Evolutionary conservation across 306 rosid species (phyloP).

Genomic region (Vachellia pachyceras): DNA sequence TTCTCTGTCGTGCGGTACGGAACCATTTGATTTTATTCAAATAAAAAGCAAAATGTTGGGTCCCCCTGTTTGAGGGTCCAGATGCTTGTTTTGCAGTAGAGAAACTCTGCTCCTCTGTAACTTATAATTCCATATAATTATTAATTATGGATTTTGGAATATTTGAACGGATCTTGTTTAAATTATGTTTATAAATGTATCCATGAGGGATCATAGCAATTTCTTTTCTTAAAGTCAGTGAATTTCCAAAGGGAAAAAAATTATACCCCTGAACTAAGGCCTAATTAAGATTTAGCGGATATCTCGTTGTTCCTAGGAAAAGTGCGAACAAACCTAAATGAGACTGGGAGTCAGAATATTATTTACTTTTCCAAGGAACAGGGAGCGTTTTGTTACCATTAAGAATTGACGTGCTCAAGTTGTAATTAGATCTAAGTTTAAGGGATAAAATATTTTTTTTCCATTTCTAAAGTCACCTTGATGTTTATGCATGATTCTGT

Average conservation of each 20-base stretch:
- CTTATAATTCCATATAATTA: not conserved
- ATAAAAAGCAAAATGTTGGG: not conserved
- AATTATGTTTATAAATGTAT: constrained; percentile 1
- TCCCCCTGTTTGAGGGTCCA: not conserved
- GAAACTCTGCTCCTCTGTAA: not conserved
- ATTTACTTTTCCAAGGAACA: not conserved
- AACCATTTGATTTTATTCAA: not conserved
- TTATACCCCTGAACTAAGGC: not conserved
- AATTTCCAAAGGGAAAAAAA: not conserved
- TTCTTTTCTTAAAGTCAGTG: not conserved
- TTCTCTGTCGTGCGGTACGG: not conserved
- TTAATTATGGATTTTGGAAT: not conserved
- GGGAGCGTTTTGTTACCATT: not conserved
- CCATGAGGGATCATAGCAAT: not conserved
- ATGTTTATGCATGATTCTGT: not conserved
- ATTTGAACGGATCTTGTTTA: not conserved
- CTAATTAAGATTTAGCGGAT: not conserved
- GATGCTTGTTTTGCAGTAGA: not conserved
- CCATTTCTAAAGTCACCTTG: not conserved
- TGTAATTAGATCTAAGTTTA: not conserved
- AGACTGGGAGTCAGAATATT: not conserved
- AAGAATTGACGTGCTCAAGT: not conserved
- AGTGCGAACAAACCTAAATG: not conserved
- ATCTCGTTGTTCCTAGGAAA: not conserved
- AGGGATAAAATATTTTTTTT: not conserved